Evolutionary conservation across 257 asterid species (phyloP).

Genomic region (Lycium ferocissimum): DNA sequence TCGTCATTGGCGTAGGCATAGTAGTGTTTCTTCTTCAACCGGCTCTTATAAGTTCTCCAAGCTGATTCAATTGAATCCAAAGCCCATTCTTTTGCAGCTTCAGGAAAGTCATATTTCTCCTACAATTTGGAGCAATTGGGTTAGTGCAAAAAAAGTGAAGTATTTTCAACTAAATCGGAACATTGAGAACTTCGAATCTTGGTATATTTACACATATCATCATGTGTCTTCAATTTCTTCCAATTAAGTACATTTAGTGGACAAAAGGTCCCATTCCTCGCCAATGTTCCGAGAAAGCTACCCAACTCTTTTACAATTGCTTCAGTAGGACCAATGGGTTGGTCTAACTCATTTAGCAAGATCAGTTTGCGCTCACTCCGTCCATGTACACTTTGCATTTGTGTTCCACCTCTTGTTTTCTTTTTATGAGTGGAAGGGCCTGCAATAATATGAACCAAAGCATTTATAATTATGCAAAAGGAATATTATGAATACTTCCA

Average conservation of each 20-base stretch:
- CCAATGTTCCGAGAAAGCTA: background rate
- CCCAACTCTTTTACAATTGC: background rate
- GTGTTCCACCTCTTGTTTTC: too few species aligned
- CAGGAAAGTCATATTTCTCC: background rate
- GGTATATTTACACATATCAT: background rate
- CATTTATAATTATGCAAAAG: too few species aligned
- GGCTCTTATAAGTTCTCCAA: background rate
- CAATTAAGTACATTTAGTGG: background rate
- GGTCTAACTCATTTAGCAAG: too few species aligned
- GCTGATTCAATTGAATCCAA: background rate
- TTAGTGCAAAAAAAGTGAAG: too few species aligned
- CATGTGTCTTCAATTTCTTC: background rate
- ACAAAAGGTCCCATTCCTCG: background rate
- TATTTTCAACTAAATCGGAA: background rate
- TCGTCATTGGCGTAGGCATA: background rate
- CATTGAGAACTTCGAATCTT: background rate
- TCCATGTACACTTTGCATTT: too few species aligned
- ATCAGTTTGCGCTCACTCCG: too few species aligned
- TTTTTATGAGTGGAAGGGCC: too few species aligned
- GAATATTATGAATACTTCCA: too few species aligned
- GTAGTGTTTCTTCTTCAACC: background rate
- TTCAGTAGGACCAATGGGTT: too few species aligned
- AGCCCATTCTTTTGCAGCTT: background rate
- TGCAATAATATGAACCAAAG: too few species aligned
- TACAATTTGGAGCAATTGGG: background rate